A percentile compares a stretch with the other conserved stretches of the same genome.
These are phyloP conservation scores for Phlyctochytrium planicorne DNA, from an alignment of 192 early-diverging fungal species.

Conservation along the genomic window DNA sequence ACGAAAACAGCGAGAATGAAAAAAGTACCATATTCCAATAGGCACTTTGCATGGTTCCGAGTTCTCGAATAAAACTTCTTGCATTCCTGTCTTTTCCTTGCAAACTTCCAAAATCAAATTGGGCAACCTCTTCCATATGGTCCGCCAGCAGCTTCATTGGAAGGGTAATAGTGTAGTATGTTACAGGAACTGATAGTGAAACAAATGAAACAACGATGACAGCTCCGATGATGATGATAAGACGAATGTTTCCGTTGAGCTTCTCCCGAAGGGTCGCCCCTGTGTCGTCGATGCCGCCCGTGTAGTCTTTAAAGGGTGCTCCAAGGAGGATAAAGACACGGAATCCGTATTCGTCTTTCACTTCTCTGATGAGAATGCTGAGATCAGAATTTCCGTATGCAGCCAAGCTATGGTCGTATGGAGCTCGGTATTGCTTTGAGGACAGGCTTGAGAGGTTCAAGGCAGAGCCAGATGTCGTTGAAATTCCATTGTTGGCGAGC, in stretches of 20 bases:
- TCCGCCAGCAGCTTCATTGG: background rate
- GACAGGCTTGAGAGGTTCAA: background rate
- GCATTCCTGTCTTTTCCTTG: background rate
- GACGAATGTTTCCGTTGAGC: background rate
- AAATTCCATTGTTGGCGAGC: too few relatives aligned
- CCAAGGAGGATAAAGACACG: background rate
- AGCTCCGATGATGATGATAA: background rate
- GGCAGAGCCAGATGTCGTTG: background rate
- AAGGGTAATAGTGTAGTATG: background rate
- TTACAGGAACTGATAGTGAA: background rate
- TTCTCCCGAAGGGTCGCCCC: background rate
- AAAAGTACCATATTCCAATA: slow-evolving; percentile 12
- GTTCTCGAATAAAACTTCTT: background rate
- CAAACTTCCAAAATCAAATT: background rate
- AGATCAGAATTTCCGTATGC: background rate
- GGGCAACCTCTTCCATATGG: background rate
- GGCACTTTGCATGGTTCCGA: background rate
- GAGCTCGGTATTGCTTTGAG: background rate
- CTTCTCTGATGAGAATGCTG: background rate
- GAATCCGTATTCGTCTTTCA: background rate
- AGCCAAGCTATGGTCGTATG: background rate
- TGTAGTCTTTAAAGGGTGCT: background rate
- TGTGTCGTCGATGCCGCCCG: background rate
- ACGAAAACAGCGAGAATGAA: too few relatives aligned
- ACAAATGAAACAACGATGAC: background rate